Evolutionary conservation across 495 filamentous ascomycete species (phyloP), one percentile per base, ranked within the genome.

Genomic region (Penicillium longicatenatum): DNA sequence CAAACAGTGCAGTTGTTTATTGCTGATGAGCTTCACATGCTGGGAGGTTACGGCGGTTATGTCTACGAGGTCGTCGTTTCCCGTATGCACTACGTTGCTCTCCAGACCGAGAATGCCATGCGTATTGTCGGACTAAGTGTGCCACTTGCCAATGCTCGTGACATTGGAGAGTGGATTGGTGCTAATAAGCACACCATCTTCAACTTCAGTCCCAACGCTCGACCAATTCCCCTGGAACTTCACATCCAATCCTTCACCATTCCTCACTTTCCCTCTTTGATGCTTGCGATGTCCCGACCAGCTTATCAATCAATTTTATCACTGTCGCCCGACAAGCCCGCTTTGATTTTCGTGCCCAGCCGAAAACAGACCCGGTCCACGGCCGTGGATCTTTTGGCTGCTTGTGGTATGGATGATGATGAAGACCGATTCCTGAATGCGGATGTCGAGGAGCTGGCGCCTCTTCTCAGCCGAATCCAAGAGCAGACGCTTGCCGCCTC

Each of bases 121-220:
- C 88, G 94, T 29, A 91, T 98, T 37, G 77, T 98, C 54, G 94
- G 92, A 8, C 76, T 99, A 53, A 95, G 91, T 70, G 95, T 96
- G 42, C 93, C 93, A 17, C 82, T 99, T 24, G 88, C 94, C 12
- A 98, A 97, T 70, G 77, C 94, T 39, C 86, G 93, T 42, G 94
- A 98, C 68, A 84, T 98, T 57, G 93, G 95, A 44, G 95, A 98
- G 73, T 99, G 94, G 94, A 96, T 98, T 62, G 95, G 95, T 55
- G 95, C 94, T n/a, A 93, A 86, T 57, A 98, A 96, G 78, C 95
- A 99, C 68, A 96, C 91, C 33, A 95, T 96, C 55, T 98, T 89
- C 81, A 99, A 98, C 75, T 99, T 99, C 81, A 97, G 91, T 65
- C 94, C 94, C 4, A 86, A 93, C 65, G 85, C 92, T 54, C 86